Percentiles rank a stretch among this genome's conserved stretches.
Evolutionary conservation across 495 filamentous ascomycete species (phyloP).

Genomic region (Penicillium tannophilum): DNA sequence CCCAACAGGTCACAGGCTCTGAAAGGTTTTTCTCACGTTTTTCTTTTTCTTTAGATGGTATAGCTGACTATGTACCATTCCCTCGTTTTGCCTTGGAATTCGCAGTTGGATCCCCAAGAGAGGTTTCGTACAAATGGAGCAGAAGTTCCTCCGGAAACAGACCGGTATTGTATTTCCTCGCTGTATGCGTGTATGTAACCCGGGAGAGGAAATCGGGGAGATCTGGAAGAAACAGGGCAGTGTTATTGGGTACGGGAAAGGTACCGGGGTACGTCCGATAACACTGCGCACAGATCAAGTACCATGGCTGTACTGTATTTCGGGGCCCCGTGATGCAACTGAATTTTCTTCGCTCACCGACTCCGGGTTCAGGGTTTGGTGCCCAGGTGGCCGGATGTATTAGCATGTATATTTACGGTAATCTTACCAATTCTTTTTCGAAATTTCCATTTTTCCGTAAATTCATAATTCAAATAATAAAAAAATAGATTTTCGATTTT

Average conservation of each 20-base stretch:
- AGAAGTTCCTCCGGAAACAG: slow-evolving; percentile 8
- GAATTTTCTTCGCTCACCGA: slow-evolving; percentile 27
- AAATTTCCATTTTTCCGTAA: neutral
- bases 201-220: neutral
- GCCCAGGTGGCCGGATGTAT: too few relatives aligned
- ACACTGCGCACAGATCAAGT: slow-evolving; percentile 1
- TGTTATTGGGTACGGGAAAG: slow-evolving; percentile 1
- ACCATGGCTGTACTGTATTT: neutral
- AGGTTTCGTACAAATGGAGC: neutral
- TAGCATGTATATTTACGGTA: neutral
- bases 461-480: neutral
- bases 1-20: slow-evolving; percentile 11
- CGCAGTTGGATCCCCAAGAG: neutral
- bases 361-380: neutral
- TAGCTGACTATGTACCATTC: slow-evolving; percentile 5
- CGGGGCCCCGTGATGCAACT: slow-evolving; percentile 30
- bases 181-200: neutral
- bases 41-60: neutral
- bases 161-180: slow-evolving; percentile 1
- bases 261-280: slow-evolving; percentile 8
- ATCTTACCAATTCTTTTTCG: neutral
- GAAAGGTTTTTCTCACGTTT: neutral
- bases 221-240: neutral
- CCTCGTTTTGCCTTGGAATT: neutral
- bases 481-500: slow-evolving; percentile 21